Evolutionary conservation across 345 rosid genomes (phyloP), one percentile per base, ranked within the genome.

Genomic region (Salix dunnii): DNA sequence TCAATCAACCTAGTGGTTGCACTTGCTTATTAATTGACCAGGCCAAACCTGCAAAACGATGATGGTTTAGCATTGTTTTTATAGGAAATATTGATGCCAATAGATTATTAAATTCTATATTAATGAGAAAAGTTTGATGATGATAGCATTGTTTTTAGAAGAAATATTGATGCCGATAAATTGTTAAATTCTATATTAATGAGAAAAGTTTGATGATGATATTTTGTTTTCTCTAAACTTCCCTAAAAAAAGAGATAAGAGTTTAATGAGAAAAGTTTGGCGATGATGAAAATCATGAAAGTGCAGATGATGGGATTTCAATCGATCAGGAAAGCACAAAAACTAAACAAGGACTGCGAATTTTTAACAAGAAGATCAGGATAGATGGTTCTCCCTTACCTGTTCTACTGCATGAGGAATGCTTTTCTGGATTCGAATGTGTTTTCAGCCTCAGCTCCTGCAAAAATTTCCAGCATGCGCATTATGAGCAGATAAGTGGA

Each of bases 371-470:
- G 67, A 75, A 38, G 42, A 38, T 38, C 14, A 12, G 42, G 42
- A 38, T 38, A 7, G 42, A 38, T 77, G 42, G 42, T 10, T 38
- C 42, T 85, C 93, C 98, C 98, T 91, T 90, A 72, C 33, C 33
- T 31, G 33, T 31, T 97, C 99, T 71, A 86, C 94, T 28, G 98
- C 94, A 70, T 84, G 90, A 73, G 92, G 88, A 85, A 92, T 82
- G 82, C 88, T 87, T 86, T 91, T 91, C 70, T 84, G 92, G 53
- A 91, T 70, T 72, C 90, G 88, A 76, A 90, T 80, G 83, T 91
- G 98, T 75, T 96, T 79, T 93, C 92, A 76, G 93, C 83, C 74
- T 91, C 97, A 74, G 92, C 84, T 60, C 89, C 94, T 91, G 86
- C 67, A 65, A 69, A 67, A 60, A 76, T 60, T 78, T 60, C 75